Base-by-base conservation (phyloP, 176 grass and related monocot genomes). In the Eleusine indica region DNA sequence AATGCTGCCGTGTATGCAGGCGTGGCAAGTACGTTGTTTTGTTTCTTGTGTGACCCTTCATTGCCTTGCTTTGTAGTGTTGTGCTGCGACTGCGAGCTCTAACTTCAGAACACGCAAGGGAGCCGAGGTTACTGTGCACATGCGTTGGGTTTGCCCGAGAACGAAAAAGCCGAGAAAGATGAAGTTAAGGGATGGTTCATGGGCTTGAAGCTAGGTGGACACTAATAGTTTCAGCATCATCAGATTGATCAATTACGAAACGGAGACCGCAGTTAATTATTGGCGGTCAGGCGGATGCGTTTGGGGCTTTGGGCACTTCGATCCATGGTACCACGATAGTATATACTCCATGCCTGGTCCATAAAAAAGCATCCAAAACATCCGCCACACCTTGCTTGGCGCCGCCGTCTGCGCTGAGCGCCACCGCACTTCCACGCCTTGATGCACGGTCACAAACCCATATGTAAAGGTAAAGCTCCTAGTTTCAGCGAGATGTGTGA, bases 401-500 rank as follows among this genome's bases (percentile, higher is more conserved):
- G 56, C 79, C 84, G 52, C 29, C 69, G 57, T 90, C 73, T 42
- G 72, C 84, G 69, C 75, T 83, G 75, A 74, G 43, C 47, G 43
- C 47, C 60, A 51, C 19, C 47, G 60, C 28, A 53, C 54, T 51
- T 35, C 69, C 17, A 28, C 49, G 65, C 74, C 48, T 10, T 6
- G 29, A 53, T 35, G 29, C 48, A 30, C 7, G n/a, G 15, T 43
- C 39, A 77, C 54, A 43, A n/a, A 44, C 8, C 32, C 32, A 35
- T 35, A 35, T 35, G 32, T 35, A 35, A 35, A 35, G 32, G 2
- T 35, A 35, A 7, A 29, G 13, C 14, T 73, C 70, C 12, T 70
- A 6, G 11, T 49, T 72, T 44, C 4, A 61, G 21, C 5, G 43
- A 28, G 54, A 16, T 39, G 7, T 63, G 40, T 64, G 57, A 64